Base-by-base conservation (phyloP, 1,284 basidiomycete species). In the Ceraceosorus guamensis region DNA sequence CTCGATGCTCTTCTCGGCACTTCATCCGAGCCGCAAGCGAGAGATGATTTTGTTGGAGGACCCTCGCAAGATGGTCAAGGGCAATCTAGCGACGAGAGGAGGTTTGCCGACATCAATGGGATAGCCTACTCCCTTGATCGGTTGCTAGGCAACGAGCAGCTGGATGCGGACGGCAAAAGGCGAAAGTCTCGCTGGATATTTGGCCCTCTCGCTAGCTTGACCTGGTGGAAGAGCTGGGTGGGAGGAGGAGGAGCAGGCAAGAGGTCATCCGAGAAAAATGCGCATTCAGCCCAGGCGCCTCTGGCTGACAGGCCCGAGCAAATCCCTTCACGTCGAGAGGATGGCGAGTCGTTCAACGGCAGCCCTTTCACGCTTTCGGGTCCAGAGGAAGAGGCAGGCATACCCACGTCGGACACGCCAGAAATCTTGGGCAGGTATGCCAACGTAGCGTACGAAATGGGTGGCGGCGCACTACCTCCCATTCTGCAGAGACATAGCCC, bases 101-200 rank as follows among this genome's bases (percentile, higher is more conserved):
- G 91, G 65, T 99, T 99, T 72, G 93, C 93, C 2, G 86, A 89
- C 68, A 88, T 99, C 70, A 99, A 98, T 75, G 91, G 92, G 43
- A 97, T 99, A 69, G 86, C 90, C 64, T 98, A 99, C 79, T 89
- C 85, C 48, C 83, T 99, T 11, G 85, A 87, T 54, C 83, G 90
- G 65, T 85, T 98, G 41, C 50, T 71, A 14, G 66, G 69, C 34
- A 61, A 64, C 60, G 57, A 60, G 31, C n/a, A 30, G 13, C n/a
- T n/a, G n/a, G n/a, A n/a, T n/a, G n/a, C n/a, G n/a, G n/a, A n/a
- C n/a, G n/a, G n/a, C n/a, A n/a, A n/a, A n/a, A 34, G 16, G 35
- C 60, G 60, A 50, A 62, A 62, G 37, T 46, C 24, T 8, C 46
- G 48, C 51, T 50, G 31, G 53, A n/a, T n/a, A n/a, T n/a, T n/a